phyloP scores from a whole-genome alignment of 768 basidiomycete species.

The Tricholoma flavovirens region DNA sequence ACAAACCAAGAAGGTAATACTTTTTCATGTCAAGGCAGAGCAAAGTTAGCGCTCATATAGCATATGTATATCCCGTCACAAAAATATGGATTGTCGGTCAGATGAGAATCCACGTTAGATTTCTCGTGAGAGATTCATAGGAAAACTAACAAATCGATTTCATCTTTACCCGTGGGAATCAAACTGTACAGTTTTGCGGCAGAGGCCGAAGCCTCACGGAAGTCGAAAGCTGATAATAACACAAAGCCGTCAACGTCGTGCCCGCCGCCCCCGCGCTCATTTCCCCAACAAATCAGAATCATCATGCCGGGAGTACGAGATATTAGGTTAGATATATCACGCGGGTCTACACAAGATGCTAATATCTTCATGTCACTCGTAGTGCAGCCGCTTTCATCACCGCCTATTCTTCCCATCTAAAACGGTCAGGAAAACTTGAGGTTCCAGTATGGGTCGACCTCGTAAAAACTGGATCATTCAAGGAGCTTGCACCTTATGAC shows the following conservation, averaged over 20 bases:
- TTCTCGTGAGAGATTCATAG: background rate
- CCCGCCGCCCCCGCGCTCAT: constrained; percentile 38
- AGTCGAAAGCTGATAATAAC: constrained; percentile 36
- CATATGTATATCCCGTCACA: background rate
- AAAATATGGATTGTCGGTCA: background rate
- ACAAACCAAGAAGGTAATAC: background rate
- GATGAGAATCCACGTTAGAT: background rate
- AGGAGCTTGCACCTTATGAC: constrained; percentile 98
- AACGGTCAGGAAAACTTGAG: constrained; percentile 98
- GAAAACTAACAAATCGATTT: background rate
- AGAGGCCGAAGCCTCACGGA: constrained; percentile 31
- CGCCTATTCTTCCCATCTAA: constrained; percentile 93
- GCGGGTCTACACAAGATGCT: constrained; percentile 8
- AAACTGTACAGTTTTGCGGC: constrained; percentile 40
- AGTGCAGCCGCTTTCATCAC: constrained; percentile 93
- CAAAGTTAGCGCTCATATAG: background rate
- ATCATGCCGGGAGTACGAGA: constrained; percentile 83
- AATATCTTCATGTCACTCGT: constrained; percentile 18
- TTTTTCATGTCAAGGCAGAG: background rate
- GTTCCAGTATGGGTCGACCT: constrained; percentile 97
- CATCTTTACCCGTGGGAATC: background rate
- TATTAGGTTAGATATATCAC: constrained; percentile 49
- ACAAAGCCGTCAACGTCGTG: constrained; percentile 45
- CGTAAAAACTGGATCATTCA: constrained; percentile 96
- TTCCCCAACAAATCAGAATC: constrained; percentile 42